Conservation (phyloP, 2,329 filamentous ascomycete species). For the Botrytis galanthina region DNA sequence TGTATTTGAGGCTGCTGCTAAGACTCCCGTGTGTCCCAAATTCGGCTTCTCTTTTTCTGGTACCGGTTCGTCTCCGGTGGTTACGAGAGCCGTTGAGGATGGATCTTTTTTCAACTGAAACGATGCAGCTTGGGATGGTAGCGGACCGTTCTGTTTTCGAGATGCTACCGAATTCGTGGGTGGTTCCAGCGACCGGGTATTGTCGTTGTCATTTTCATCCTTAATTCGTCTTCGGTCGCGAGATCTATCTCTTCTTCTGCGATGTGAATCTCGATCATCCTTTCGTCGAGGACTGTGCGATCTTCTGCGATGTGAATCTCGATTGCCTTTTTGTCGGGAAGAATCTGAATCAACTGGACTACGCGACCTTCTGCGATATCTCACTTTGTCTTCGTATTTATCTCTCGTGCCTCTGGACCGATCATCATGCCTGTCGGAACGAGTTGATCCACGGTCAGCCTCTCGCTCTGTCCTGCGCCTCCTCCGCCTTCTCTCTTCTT, state of each 20-base stretch:
- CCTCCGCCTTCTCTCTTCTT: constrained; percentile 33
- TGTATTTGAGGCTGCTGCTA: constrained; percentile 85
- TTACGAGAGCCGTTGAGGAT: constrained; percentile 29
- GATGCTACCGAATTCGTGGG: constrained; percentile 18
- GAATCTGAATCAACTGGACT: constrained; percentile 31
- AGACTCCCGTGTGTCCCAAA: constrained; percentile 72
- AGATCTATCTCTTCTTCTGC: constrained; percentile 32
- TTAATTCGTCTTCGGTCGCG: constrained; percentile 28
- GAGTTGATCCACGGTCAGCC: constrained; percentile 16
- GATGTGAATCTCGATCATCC: constrained; percentile 31
- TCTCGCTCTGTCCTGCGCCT: constrained; percentile 31
- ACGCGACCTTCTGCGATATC: constrained; percentile 35
- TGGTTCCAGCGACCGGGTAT: neutral
- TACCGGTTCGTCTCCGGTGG: constrained; percentile 43
- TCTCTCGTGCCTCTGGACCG: constrained; percentile 22
- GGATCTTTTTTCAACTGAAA: constrained; percentile 54
- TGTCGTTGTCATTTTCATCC: constrained; percentile 20
- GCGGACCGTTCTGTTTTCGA: constrained; percentile 45
- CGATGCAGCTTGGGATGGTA: constrained; percentile 59
- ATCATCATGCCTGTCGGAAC: constrained; percentile 17
- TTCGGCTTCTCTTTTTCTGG: constrained; percentile 85
- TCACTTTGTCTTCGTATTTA: constrained; percentile 27
- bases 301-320: constrained; percentile 31
- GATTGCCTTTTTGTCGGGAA: constrained; percentile 27
- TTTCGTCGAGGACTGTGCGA: constrained; percentile 7